phyloP scores from a whole-genome alignment of 768 basidiomycete genomes.

The Hypholoma fasciculare region DNA sequence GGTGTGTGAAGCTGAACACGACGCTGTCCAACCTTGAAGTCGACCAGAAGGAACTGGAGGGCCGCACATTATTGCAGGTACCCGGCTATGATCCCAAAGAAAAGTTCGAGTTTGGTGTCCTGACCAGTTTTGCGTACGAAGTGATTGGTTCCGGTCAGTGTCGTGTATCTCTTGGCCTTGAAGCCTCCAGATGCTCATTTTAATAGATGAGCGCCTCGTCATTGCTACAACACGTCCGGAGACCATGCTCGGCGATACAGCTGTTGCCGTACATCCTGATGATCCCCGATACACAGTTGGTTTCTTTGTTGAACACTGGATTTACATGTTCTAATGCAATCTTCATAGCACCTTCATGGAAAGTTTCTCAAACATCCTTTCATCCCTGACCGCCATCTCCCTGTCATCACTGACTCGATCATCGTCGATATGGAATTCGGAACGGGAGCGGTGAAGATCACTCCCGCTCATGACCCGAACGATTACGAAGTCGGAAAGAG shows the following conservation, averaged over 20 bases:
- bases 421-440: constrained; percentile 96
- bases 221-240: constrained; percentile 98
- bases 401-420: constrained; percentile 84
- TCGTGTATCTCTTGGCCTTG: neutral
- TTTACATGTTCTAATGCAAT: neutral
- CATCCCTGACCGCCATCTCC: constrained; percentile 73
- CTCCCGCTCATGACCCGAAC: constrained; percentile 95
- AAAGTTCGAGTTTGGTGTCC: constrained; percentile 94
- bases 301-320: neutral
- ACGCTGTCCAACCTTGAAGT: constrained; percentile 99
- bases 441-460: constrained; percentile 98
- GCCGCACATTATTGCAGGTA: constrained; percentile 83
- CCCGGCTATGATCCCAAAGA: constrained; percentile 97
- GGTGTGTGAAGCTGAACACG: constrained; percentile 96
- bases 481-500: constrained; percentile 94
- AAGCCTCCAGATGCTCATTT: neutral
- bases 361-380: constrained; percentile 93
- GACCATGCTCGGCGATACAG: constrained; percentile 98
- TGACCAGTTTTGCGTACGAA: constrained; percentile 94
- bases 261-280: constrained; percentile 93
- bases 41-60: constrained; percentile 86
- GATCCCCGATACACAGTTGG: constrained; percentile 82
- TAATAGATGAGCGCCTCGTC: constrained; percentile 80
- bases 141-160: constrained; percentile 79
- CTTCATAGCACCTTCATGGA: constrained; percentile 80